These are phyloP conservation scores for Aciculoconidium aculeatum DNA, from an alignment of 805 yeast genomes.

Conservation along the genomic window DNA sequence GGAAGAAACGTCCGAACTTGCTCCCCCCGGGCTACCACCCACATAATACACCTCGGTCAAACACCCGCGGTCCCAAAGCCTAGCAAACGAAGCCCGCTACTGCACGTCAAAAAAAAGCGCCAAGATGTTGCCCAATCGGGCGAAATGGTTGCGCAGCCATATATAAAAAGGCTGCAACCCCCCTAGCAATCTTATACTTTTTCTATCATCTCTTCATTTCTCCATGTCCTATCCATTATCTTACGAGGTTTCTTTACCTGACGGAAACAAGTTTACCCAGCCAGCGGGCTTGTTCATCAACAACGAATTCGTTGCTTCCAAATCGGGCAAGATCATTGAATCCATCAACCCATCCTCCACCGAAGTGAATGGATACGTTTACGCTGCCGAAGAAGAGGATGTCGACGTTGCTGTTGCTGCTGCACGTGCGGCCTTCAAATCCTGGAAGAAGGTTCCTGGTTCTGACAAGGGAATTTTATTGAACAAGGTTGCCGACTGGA, in stretches of 20 bases:
- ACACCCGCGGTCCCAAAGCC: no score
- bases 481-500: slow-evolving; percentile 30
- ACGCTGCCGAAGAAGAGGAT: slow-evolving; percentile 37
- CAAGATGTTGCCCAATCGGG: not conserved
- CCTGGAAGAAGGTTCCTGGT: slow-evolving; percentile 45
- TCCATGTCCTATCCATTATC: slow-evolving; percentile 32
- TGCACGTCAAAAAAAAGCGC: not conserved
- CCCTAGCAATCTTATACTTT: not conserved
- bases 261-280: slow-evolving; percentile 44
- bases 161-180: slow-evolving; percentile 3
- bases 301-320: slow-evolving; percentile 43
- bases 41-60: no score
- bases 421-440: slow-evolving; percentile 33
- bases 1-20: no score
- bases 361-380: slow-evolving; percentile 36
- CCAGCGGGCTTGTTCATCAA: slow-evolving; percentile 62
- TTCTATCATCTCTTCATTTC: not conserved
- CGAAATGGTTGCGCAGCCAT: not conserved
- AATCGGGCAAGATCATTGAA: slow-evolving; percentile 31
- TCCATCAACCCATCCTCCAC: slow-evolving; percentile 40
- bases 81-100: no score
- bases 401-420: slow-evolving; percentile 37
- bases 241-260: slow-evolving; percentile 41
- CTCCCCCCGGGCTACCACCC: no score
- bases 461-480: slow-evolving; percentile 34